phyloP scores from a whole-genome alignment of 2,329 filamentous ascomycete genomes.

The Graphilbum fragrans region DNA sequence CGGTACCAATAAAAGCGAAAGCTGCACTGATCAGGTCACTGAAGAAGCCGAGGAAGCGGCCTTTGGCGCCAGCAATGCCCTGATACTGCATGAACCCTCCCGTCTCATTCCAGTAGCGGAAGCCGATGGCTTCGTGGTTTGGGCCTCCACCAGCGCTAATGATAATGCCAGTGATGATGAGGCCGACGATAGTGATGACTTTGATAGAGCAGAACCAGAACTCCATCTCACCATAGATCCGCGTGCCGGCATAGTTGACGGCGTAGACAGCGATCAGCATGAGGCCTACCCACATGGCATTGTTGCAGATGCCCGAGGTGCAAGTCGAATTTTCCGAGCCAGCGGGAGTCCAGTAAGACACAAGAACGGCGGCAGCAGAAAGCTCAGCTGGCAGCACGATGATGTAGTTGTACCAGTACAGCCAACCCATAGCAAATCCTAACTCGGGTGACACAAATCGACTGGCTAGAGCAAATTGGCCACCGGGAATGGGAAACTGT shows the following conservation, averaged over 20 bases:
- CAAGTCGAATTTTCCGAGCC: too few species aligned
- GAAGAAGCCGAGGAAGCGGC: conserved; percentile 40
- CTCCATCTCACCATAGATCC: conserved; percentile 14
- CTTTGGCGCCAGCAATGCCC: conserved; percentile 37
- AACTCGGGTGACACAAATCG: too few species aligned
- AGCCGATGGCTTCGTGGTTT: conserved; percentile 21
- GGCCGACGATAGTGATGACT: conserved; percentile 19
- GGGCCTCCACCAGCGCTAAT: conserved; percentile 32
- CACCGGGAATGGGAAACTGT: conserved; percentile 1
- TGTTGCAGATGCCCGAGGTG: too few species aligned
- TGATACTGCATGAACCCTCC: conserved; percentile 30
- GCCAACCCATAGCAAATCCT: too few species aligned
- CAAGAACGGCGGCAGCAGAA: too few species aligned
- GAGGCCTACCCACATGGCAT: too few species aligned
- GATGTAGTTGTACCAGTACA: too few species aligned
- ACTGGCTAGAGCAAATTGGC: too few species aligned
- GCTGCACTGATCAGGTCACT: neutral
- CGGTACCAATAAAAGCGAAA: conserved; percentile 40
- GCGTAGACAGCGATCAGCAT: neutral
- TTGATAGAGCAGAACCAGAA: conserved; percentile 31
- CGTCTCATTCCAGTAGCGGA: conserved; percentile 23
- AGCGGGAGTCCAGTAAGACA: too few species aligned
- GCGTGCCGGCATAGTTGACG: neutral
- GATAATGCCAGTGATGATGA: conserved; percentile 25
- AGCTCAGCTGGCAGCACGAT: too few species aligned